These are phyloP conservation scores for Neospora caninum DNA, from an alignment of 169 alveolate species.

Conservation along the genomic window DNA sequence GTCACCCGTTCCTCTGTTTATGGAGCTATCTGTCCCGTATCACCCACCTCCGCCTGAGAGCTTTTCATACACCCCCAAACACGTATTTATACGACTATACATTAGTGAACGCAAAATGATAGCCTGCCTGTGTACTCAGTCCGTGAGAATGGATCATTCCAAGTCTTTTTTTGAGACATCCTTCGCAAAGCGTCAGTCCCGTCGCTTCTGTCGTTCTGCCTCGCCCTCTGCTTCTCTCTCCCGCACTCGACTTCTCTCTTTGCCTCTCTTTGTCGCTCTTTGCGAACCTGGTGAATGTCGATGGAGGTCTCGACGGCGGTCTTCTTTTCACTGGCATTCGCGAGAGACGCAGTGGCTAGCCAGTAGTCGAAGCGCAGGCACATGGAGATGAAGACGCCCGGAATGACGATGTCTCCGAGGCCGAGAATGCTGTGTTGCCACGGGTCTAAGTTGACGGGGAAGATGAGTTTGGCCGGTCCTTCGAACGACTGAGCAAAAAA, in stretches of 20 bases:
- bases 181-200: constrained; percentile 12
- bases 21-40: no score
- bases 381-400: constrained; percentile 92
- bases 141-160: no score
- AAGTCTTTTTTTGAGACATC: background rate
- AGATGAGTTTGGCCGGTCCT: constrained; percentile 93
- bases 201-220: background rate
- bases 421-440: constrained; percentile 90
- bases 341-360: background rate
- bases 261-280: background rate
- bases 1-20: no score
- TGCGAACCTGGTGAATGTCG: constrained; percentile 58
- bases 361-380: constrained; percentile 85
- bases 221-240: background rate
- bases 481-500: constrained; percentile 75
- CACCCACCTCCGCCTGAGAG: no score
- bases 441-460: constrained; percentile 83
- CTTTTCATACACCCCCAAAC: no score
- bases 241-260: background rate
- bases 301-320: constrained; percentile 25
- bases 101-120: no score
- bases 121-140: no score
- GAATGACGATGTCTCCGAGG: constrained; percentile 94
- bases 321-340: background rate
- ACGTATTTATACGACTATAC: no score